phyloP scores from a whole-genome alignment of 371 early-diverging fungal genomes.

The Circinella minor region DNA sequence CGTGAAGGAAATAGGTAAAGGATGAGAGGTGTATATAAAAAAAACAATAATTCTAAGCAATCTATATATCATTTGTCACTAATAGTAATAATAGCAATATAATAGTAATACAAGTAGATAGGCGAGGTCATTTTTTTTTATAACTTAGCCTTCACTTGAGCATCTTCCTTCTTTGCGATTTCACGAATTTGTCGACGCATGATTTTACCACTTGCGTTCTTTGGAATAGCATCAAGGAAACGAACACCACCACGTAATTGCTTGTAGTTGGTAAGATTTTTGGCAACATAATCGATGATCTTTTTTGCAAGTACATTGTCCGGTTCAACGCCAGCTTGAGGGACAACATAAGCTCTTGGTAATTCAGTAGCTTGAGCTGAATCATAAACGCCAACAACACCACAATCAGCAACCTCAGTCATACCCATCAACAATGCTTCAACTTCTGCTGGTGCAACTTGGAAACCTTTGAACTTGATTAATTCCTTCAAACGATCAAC shows the following conservation, averaged over 20 bases:
- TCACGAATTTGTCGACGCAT: constrained; percentile 59
- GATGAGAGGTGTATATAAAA: too few relatives aligned
- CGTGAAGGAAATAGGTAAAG: too few relatives aligned
- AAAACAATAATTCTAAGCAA: too few relatives aligned
- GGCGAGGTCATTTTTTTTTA: background rate
- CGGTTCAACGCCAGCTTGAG: constrained; percentile 25
- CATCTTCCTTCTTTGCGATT: constrained; percentile 46
- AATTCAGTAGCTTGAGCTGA: constrained; percentile 74
- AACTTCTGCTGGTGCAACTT: constrained; percentile 75
- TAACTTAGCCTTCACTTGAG: constrained; percentile 24
- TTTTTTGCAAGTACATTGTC: constrained; percentile 40
- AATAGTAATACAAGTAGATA: too few relatives aligned
- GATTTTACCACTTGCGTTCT: constrained; percentile 81
- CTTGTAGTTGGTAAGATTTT: constrained; percentile 75
- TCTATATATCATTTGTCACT: too few relatives aligned
- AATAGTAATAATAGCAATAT: too few relatives aligned
- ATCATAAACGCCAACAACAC: constrained; percentile 73
- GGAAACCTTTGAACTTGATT: constrained; percentile 80
- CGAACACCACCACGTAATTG: constrained; percentile 78
- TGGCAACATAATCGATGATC: constrained; percentile 64
- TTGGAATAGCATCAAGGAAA: constrained; percentile 76
- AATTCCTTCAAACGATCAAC: constrained; percentile 79
- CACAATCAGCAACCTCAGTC: constrained; percentile 73
- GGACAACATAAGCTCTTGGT: constrained; percentile 81
- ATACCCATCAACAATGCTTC: constrained; percentile 80